Evolutionary conservation across 257 asterid genomes (phyloP), one percentile per base, ranked within the genome.

Genomic region (Craterostigma plantagineum): DNA sequence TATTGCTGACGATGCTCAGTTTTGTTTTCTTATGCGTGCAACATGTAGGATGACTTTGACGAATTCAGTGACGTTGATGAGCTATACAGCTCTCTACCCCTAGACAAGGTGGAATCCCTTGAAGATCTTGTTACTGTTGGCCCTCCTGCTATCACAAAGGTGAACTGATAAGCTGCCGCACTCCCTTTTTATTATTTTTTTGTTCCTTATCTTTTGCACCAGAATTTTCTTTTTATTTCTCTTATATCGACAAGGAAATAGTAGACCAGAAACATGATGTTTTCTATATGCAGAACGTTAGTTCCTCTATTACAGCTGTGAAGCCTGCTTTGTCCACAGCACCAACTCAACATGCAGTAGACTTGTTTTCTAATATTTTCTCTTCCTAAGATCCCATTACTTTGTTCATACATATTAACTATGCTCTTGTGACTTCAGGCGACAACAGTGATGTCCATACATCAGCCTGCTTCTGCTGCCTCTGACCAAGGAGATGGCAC

Each of bases 51-150:
- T 62, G 94, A 77, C 63, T 90, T 90, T 57, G 99, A 83, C 6
- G 99, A 90, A 49, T 90, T 90, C 64, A 69, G 69, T 58, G 96
- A 90, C 56, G 95, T 90, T 17, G 99, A 90, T 59, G 99, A 90
- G 62, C 91, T 90, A 60, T 90, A 90, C 63, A 79, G 69, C 63
- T 68, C 99, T 36, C 64, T 90, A 57, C 96, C 95, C 45, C 70
- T 90, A 35, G 99, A 90, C 64, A 90, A 77, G 81, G 99, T 90
- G 83, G 96, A 90, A 60, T 66, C 95, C 27, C 92, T 87, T 62
- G 99, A 90, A 75, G 99, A 90, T 67, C 63, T 90, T 33, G 99
- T 90, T 56, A 69, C 91, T 9, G 41, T 75, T 54, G 90, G 61
- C 38, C 86, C 95, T 46, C 92, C 99, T 56, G 79, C 68, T 59